Base-by-base conservation (phyloP, 1,284 basidiomycete genomes). In the Apiotrichum sp. region DNA sequence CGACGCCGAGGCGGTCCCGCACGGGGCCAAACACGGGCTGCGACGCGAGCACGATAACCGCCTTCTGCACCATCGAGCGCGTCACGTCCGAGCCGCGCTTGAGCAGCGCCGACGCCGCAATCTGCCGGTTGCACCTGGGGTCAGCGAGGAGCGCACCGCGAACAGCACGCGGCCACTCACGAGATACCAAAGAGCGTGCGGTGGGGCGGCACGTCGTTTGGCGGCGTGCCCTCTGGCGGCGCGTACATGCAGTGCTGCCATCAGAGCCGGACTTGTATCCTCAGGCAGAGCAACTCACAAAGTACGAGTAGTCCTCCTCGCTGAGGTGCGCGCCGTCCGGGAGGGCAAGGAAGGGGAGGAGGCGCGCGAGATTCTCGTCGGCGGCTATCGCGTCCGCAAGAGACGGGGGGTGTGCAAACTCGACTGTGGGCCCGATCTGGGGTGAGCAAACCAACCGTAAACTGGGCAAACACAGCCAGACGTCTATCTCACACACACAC, bases 311-410 rank as follows among this genome's bases (percentile, higher is more conserved):
- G 72, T 98, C 95, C 78, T 98, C 95, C 34, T 86, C 80, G 61
- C 87, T 90, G 62, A 98, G 76, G 76, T 99, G 95, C 11, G 93
- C 93, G 33, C 95, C 95, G 68, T 99, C 96, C 0, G 95, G 95
- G 22, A 99, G 81, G 0, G 95, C 96, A n/a, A 98, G 81, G 77
- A 99, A 98, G 0, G 95, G 95, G 16, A 99, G 79, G 43, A 92
- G 85, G 68, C 86, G 86, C 40, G 81, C 78, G 47, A 95, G 80
- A 66, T 89, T 88, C 60, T 89, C 86, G 67, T 95, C 86, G 36
- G 88, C 82, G 59, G 86, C 84, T 43, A 93, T 80, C 2, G 82
- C 81, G 3, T 85, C 84, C 62, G 69, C 66, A 3, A 78, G 80
- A 77, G 53, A 81, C 78, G 72, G 62, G 5, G 80, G 80, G 62